Percentiles rank a stretch among this genome's conserved stretches.
Evolutionary conservation across 306 rosid species (phyloP).

Genomic region (Corylus americana): DNA sequence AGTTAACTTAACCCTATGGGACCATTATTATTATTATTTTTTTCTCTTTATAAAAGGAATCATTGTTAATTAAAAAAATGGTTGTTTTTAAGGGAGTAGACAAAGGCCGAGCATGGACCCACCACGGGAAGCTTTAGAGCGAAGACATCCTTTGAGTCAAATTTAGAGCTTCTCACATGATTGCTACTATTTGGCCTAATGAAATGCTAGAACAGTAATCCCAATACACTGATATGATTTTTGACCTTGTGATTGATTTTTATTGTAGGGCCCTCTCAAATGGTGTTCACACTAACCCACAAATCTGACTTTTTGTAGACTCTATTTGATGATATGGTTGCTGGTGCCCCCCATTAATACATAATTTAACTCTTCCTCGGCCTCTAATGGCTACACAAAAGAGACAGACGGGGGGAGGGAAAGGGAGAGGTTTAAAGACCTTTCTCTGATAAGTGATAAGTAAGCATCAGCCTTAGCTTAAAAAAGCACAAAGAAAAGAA

Average conservation of each 20-base stretch:
- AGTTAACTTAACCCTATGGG: too few relatives aligned
- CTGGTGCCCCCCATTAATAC: not conserved
- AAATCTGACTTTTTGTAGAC: slow-evolving; percentile 38
- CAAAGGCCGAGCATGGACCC: slow-evolving; percentile 1
- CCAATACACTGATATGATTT: slow-evolving; percentile 33
- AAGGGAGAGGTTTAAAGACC: not conserved
- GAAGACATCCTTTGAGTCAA: slow-evolving; percentile 45
- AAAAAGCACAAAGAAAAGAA: slow-evolving; percentile 43
- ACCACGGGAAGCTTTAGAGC: slow-evolving; percentile 32
- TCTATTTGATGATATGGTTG: not conserved
- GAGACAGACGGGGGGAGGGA: slow-evolving; percentile 21
- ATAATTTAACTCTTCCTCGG: slow-evolving; percentile 8
- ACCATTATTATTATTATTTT: too few relatives aligned
- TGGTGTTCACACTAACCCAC: slow-evolving; percentile 39
- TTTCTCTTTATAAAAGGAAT: not conserved
- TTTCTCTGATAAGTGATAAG: slow-evolving; percentile 9
- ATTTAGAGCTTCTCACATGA: slow-evolving; percentile 43
- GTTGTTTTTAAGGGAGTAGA: not conserved
- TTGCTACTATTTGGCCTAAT: slow-evolving; percentile 9
- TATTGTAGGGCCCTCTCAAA: slow-evolving; percentile 25
- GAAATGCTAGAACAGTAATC: slow-evolving; percentile 25
- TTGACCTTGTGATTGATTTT: slow-evolving; percentile 41
- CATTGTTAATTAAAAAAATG: not conserved
- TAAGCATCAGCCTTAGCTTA: slow-evolving; percentile 24
- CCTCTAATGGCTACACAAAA: slow-evolving; percentile 32